Percentiles rank a stretch among this genome's conserved stretches.
These are phyloP conservation scores for Alternaria conjuncta DNA, from an alignment of 2,329 filamentous ascomycete genomes.

Conservation along the genomic window DNA sequence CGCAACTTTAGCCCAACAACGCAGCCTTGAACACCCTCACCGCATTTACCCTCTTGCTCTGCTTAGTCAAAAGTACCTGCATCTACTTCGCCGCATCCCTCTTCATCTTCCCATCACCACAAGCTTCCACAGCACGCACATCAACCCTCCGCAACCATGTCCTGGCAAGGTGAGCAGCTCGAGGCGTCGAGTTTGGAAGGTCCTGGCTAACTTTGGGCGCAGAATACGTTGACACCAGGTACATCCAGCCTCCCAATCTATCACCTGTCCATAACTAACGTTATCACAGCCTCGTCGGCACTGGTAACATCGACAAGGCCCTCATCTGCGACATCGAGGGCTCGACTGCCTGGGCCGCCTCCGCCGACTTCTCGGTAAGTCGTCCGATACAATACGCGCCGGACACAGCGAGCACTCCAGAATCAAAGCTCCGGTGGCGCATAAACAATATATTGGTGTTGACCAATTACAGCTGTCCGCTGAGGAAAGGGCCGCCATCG, in stretches of 20 bases:
- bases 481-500: conserved; percentile 62
- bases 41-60: conserved; percentile 26
- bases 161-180: conserved; percentile 50
- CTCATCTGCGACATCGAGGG: conserved; percentile 58
- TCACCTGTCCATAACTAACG: conserved; percentile 18
- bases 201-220: conserved; percentile 27
- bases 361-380: conserved; percentile 81
- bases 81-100: conserved; percentile 22
- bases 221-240: conserved; percentile 54
- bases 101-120: conserved; percentile 19
- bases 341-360: conserved; percentile 76
- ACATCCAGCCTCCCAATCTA: conserved; percentile 6
- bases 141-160: conserved; percentile 46
- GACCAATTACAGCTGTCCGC: conserved; percentile 55
- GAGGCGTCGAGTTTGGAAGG: conserved; percentile 13
- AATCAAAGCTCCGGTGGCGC: neutral
- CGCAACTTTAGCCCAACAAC: conserved; percentile 24
- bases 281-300: conserved; percentile 49
- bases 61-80: conserved; percentile 36
- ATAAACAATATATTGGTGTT: conserved; percentile 7
- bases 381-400: conserved; percentile 10
- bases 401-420: neutral
- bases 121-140: conserved; percentile 32
- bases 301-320: conserved; percentile 56
- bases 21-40: conserved; percentile 30